Evolutionary conservation across 1,139 yeast genomes (phyloP), one percentile per base, ranked within the genome.

Genomic region (Scheffersomyces stambukii): DNA sequence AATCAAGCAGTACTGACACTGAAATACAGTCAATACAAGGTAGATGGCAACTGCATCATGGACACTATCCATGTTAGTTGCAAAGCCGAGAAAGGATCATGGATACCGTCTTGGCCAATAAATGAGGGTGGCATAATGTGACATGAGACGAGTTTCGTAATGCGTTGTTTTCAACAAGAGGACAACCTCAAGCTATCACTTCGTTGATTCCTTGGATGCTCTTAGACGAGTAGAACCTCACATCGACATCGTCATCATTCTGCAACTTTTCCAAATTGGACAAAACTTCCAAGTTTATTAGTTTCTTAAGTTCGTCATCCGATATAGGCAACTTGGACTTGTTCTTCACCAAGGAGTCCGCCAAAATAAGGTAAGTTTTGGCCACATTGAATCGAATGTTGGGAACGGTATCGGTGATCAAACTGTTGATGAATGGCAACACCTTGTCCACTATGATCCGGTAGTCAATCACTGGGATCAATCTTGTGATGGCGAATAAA

Each of bases 311-410:
- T 24, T 53, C 62, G 6, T 45, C 50, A 24, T 45, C 45, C 28
- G 50, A 50, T 21, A 48, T 45, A 12, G 40, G 31, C 29, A 33
- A 48, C 19, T 48, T 37, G 6, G 9, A 12, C 14, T 47, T 44
- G 28, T 42, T 45, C 37, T 55, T 51, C 27, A 58, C 46, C 43
- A 76, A 67, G 20, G 73, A 68, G 52, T 75, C 71, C 23, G 73
- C 78, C 29, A 84, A 63, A 13, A 70, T 66, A 25, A 76, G 69
- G 50, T 82, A 79, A 17, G 95, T 76, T 57, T 85, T 88, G 15
- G 98, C 97, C 40, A 85, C 89, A 55, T 89, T 91, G 64, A 91
- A 91, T 52, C 96, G 73, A 43, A 91, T 89, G 56, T 91, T 91
- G 45, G 99, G 96, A 33, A 91, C 96, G 4, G 78, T 72, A 59